phyloP scores from a whole-genome alignment of 2,329 filamentous ascomycete genomes.

The Didymella segeticola region DNA sequence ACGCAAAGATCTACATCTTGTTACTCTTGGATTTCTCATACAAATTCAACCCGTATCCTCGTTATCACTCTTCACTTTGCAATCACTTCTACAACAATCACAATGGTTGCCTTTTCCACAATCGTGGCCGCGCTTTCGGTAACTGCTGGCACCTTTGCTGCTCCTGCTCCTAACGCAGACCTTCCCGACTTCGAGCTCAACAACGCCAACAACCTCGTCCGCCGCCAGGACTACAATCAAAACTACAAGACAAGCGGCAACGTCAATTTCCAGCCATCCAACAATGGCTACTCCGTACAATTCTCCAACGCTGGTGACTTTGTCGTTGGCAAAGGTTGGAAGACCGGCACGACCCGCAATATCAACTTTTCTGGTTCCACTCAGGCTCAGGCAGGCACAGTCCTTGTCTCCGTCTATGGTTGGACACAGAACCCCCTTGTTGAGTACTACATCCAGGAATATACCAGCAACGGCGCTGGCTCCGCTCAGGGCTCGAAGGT shows the following conservation, averaged over 20 bases:
- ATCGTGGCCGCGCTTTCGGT: constrained; percentile 32
- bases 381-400: constrained; percentile 29
- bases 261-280: constrained; percentile 35
- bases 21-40: background rate
- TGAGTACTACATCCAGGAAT: constrained; percentile 61
- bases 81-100: background rate
- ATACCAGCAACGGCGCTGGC: constrained; percentile 53
- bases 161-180: constrained; percentile 28
- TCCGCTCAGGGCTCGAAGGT: constrained; percentile 38
- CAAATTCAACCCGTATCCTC: background rate
- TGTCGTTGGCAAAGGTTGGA: constrained; percentile 45
- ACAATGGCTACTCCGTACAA: constrained; percentile 37
- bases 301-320: constrained; percentile 42
- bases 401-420: constrained; percentile 57
- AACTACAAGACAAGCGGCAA: constrained; percentile 44
- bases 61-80: background rate
- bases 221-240: constrained; percentile 45
- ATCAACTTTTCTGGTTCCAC: constrained; percentile 41
- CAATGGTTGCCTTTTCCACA: constrained; percentile 38
- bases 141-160: constrained; percentile 29
- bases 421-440: constrained; percentile 58
- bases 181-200: constrained; percentile 40
- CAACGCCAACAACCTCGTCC: constrained; percentile 18
- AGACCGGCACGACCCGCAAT: constrained; percentile 35
- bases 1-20: constrained; percentile 26